These are phyloP conservation scores for Sanghuangporus baumii DNA, from an alignment of 1,284 basidiomycete species.

Conservation along the genomic window DNA sequence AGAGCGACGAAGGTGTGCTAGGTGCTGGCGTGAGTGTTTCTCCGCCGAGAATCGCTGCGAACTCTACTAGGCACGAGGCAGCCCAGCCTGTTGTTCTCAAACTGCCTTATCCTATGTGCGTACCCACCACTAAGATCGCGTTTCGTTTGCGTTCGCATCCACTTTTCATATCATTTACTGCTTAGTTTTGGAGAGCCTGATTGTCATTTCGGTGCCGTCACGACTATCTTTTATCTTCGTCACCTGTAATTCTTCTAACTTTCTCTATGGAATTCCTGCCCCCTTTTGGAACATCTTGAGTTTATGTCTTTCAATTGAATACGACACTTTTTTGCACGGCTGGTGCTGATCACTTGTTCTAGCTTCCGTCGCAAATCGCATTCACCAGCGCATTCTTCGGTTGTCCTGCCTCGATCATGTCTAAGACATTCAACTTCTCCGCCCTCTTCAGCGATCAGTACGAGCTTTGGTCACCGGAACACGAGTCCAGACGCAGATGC, in stretches of 20 bases:
- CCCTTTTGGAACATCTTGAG: background rate
- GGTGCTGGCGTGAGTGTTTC: background rate
- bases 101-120: conserved; percentile 17
- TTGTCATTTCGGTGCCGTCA: background rate
- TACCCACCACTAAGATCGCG: background rate
- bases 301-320: background rate
- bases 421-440: background rate
- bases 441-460: background rate
- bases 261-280: background rate
- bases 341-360: background rate
- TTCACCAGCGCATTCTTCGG: background rate
- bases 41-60: background rate
- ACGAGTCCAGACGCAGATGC: background rate
- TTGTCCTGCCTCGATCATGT: conserved; percentile 6
- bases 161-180: background rate
- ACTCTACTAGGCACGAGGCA: background rate
- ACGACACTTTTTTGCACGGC: background rate
- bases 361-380: conserved; percentile 12
- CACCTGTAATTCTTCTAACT: background rate
- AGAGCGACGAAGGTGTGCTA: background rate
- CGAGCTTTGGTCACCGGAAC: background rate
- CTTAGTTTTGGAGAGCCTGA: background rate
- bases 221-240: background rate
- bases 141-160: too few species aligned
- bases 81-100: conserved; percentile 12